Evolutionary conservation across 805 yeast species (phyloP), one percentile per base, ranked within the genome.

Genomic region (Candida tallmaniae): DNA sequence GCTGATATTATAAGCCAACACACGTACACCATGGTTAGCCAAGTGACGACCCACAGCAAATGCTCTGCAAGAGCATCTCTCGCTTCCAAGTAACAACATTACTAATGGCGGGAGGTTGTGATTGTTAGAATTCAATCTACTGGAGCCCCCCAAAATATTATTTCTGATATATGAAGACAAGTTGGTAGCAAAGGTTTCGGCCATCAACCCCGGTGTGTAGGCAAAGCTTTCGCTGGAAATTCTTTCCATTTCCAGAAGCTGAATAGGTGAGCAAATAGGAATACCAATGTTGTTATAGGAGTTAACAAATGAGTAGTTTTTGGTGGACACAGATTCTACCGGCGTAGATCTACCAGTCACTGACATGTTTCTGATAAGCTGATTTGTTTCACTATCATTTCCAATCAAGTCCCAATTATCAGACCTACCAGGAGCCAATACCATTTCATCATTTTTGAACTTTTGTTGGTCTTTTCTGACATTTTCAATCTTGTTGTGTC

Each of bases 41-140:
- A 89, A 67, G 46, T 83, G 88, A 42, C 95, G 74, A 0, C 88
- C 95, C 0, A 89, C 70, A 0, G 88, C 85, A 35, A 86, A 59
- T 0, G 89, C 88, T 37, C 86, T 65, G 5, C 79, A 70, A 15
- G 95, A 94, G 15, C 90, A 71, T 36, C 80, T 65, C 36, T 79
- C 78, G 47, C 82, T 81, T n/a, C 94, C 93, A 3, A 76, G 76
- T 18, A 87, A 62, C 2, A 82, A 60, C 10, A 87, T 62, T 3
- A 84, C 80, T 35, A 86, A 60, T 2, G 96, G 96, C 6, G 88
- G 83, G 13, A 84, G 68, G 51, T 88, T 87, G 50, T 80, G 86
- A 52, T 83, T 83, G 34, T 52, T 58, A n/a, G 67, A 62, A 24
- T 77, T 70, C 37, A 86, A 65, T 45, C 96, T 67, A 17, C 54